phyloP scores from a whole-genome alignment of 176 grass and related monocot genomes.

The Puya raimondii region DNA sequence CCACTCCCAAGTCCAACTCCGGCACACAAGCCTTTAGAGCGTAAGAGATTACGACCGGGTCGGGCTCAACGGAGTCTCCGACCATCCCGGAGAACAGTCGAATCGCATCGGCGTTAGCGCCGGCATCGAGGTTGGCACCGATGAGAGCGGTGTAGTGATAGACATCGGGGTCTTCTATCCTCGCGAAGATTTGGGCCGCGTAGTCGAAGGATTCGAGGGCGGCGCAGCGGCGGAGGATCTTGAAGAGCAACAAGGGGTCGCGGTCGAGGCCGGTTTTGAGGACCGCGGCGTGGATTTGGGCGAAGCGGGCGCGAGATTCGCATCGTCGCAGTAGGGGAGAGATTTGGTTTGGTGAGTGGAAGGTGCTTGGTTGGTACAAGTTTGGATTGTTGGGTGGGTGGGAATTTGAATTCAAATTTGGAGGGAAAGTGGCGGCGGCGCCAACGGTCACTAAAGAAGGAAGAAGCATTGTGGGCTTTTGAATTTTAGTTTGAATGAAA shows the following conservation, averaged over 20 bases:
- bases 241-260: constrained; percentile 16
- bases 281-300: constrained; percentile 6
- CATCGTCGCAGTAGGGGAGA: constrained; percentile 2
- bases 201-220: constrained; percentile 10
- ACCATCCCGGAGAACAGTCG: constrained; percentile 28
- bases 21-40: constrained; percentile 13
- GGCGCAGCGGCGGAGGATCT: constrained; percentile 16
- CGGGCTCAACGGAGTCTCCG: constrained; percentile 19
- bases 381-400: neutral
- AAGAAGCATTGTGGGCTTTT: neutral
- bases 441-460: neutral
- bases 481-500: neutral
- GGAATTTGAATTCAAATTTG: neutral
- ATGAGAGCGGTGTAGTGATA: constrained; percentile 27
- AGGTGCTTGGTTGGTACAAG: neutral
- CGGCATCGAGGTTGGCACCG: constrained; percentile 15
- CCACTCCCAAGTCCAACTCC: neutral
- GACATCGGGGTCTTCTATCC: constrained; percentile 4
- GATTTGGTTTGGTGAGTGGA: constrained; percentile 2
- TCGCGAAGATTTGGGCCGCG: constrained; percentile 2
- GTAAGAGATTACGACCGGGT: constrained; percentile 25
- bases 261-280: constrained; percentile 8
- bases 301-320: neutral
- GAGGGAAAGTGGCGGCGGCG: neutral
- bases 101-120: constrained; percentile 6